Percentiles rank a stretch among this genome's conserved stretches.
phyloP scores from a whole-genome alignment of 495 filamentous ascomycete species.

The Penicillium manginii region DNA sequence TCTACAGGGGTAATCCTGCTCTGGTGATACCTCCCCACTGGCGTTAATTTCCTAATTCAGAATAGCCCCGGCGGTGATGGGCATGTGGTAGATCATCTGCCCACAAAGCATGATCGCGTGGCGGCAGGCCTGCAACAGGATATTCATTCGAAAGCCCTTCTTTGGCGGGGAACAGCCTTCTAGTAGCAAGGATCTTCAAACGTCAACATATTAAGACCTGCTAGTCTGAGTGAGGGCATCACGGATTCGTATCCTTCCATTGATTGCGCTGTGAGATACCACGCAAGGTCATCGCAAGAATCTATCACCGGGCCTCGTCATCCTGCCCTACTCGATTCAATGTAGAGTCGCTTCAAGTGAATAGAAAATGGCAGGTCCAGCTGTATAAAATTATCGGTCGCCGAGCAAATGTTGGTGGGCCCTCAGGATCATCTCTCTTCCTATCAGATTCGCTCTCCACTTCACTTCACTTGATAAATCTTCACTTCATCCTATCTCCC shows the following conservation, averaged over 20 bases:
- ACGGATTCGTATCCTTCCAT: conserved; percentile 14
- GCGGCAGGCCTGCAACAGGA: conserved; percentile 3
- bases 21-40: background rate
- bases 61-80: conserved; percentile 11
- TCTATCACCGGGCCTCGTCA: conserved; percentile 33
- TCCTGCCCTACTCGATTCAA: conserved; percentile 20
- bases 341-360: background rate
- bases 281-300: conserved; percentile 16
- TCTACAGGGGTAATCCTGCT: background rate
- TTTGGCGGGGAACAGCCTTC: conserved; percentile 10
- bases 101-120: conserved; percentile 27
- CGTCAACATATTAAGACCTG: background rate
- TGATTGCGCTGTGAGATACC: background rate
- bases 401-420: conserved; percentile 7
- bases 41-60: conserved; percentile 7
- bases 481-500: background rate
- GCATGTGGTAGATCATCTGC: conserved; percentile 26
- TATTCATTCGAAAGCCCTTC: background rate
- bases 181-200: conserved; percentile 24
- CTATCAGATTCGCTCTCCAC: conserved; percentile 8
- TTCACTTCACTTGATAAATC: background rate
- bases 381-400: conserved; percentile 14
- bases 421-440: conserved; percentile 10
- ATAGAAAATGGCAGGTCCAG: background rate
- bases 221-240: background rate